A percentile compares a stretch with the other conserved stretches of the same genome.
These are phyloP conservation scores for Globomyces pollinis-pini DNA, from an alignment of 192 early-diverging fungal genomes.

Conservation along the genomic window DNA sequence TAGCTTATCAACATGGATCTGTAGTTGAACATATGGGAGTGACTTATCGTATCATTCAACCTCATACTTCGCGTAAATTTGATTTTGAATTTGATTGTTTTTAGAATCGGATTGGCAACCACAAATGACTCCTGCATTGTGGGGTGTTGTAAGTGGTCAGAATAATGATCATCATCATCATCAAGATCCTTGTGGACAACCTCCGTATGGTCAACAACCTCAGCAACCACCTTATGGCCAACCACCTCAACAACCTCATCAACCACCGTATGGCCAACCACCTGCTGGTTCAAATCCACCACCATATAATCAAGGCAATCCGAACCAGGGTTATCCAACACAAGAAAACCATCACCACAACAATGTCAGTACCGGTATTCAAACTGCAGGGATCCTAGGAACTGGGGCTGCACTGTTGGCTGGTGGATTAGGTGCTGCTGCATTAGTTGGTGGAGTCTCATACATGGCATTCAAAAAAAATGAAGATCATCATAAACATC, in stretches of 20 bases:
- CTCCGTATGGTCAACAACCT: background rate
- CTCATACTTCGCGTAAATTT: background rate
- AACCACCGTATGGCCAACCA: background rate
- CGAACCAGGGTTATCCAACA: background rate
- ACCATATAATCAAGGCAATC: background rate
- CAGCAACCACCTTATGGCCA: background rate
- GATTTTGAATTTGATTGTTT: no score
- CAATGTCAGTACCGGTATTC: background rate
- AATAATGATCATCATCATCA: no score
- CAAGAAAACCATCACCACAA: constrained; percentile 1
- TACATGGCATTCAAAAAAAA: background rate
- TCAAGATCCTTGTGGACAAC: no score
- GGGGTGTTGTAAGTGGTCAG: background rate
- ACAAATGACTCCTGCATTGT: constrained; percentile 1
- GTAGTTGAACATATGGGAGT: constrained; percentile 1
- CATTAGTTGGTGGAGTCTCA: background rate
- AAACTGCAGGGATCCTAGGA: background rate
- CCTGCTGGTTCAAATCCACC: background rate
- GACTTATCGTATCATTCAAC: constrained; percentile 1
- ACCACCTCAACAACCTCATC: background rate
- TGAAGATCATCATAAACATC: background rate
- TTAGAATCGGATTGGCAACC: constrained; percentile 5
- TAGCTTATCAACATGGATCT: background rate
- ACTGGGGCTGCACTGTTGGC: background rate
- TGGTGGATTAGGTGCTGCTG: constrained; percentile 3